Percentiles rank a stretch among this genome's conserved stretches.
Conservation (phyloP, 495 filamentous ascomycete species). For the Neurospora sublineolata region DNA sequence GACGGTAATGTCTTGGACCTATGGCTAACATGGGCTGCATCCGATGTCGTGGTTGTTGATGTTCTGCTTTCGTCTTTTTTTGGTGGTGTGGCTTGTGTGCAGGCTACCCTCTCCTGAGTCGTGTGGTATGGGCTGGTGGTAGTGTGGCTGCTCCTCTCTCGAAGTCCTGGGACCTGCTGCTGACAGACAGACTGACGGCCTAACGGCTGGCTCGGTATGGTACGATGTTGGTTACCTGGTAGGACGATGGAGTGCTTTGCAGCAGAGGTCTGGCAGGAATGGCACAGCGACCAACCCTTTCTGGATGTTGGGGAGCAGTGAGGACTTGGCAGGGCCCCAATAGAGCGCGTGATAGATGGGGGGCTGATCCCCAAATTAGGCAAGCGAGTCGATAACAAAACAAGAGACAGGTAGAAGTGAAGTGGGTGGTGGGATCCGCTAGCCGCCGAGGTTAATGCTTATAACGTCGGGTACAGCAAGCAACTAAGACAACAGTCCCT, state of each 20-base stretch:
- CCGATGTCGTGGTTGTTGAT: neutral
- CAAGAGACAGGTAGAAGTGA: neutral
- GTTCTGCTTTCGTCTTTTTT: neutral
- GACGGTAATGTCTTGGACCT: constrained; percentile 3
- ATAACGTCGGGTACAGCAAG: neutral
- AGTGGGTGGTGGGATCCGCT: neutral
- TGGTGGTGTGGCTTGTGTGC: neutral
- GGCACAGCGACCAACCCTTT: neutral
- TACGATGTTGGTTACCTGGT: neutral
- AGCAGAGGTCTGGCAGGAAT: neutral
- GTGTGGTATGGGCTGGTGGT: neutral
- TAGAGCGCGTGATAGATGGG: neutral
- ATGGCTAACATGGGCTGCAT: neutral
- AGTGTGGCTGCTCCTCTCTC: neutral
- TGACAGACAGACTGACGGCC: neutral
- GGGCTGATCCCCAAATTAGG: neutral
- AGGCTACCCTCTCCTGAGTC: neutral
- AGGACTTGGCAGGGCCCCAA: neutral
- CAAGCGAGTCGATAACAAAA: neutral
- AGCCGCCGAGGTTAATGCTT: neutral
- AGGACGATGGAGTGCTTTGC: neutral
- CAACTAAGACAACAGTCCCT: neutral
- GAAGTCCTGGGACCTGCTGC: neutral
- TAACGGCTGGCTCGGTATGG: neutral
- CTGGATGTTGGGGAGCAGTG: neutral